Percentiles rank a stretch among this genome's conserved stretches.
Conservation (phyloP, 371 early-diverging fungal genomes). For the Mortierella sp. region DNA sequence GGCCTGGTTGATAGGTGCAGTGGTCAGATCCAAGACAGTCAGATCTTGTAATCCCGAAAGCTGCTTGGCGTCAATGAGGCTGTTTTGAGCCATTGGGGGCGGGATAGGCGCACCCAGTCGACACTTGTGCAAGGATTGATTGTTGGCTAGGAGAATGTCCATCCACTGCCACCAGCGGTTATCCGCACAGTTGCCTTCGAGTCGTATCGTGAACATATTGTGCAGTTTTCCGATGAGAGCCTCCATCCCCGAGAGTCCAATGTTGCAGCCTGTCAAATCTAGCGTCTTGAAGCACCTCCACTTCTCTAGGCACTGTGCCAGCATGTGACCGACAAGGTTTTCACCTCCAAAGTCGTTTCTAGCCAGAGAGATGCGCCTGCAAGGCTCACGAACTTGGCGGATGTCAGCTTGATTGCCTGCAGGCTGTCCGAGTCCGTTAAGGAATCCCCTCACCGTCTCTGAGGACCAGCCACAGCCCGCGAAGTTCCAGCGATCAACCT, state of each 20-base stretch:
- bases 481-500: slow-evolving; percentile 22
- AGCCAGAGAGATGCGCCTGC: slow-evolving; percentile 15
- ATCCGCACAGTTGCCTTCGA: slow-evolving; percentile 27
- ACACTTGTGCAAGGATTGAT: slow-evolving; percentile 10
- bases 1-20: slow-evolving; percentile 3
- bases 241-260: slow-evolving; percentile 26
- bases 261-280: slow-evolving; percentile 25
- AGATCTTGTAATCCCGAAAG: slow-evolving; percentile 14
- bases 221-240: slow-evolving; percentile 11
- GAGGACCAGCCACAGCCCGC: slow-evolving; percentile 22
- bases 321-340: too few relatives aligned
- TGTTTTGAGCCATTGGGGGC: neutral
- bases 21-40: slow-evolving; percentile 21
- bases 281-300: slow-evolving; percentile 5
- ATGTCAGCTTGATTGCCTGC: neutral
- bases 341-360: slow-evolving; percentile 18
- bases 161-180: slow-evolving; percentile 47
- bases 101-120: slow-evolving; percentile 21
- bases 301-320: slow-evolving; percentile 1
- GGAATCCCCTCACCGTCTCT: slow-evolving; percentile 13
- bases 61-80: slow-evolving; percentile 15
- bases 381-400: too few relatives aligned
- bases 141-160: slow-evolving; percentile 20
- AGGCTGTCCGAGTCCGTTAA: slow-evolving; percentile 8
- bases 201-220: slow-evolving; percentile 4